Evolutionary conservation across 225 moss, liverwort and hornwort species (phyloP).

Genomic region (Neckera pumila): DNA sequence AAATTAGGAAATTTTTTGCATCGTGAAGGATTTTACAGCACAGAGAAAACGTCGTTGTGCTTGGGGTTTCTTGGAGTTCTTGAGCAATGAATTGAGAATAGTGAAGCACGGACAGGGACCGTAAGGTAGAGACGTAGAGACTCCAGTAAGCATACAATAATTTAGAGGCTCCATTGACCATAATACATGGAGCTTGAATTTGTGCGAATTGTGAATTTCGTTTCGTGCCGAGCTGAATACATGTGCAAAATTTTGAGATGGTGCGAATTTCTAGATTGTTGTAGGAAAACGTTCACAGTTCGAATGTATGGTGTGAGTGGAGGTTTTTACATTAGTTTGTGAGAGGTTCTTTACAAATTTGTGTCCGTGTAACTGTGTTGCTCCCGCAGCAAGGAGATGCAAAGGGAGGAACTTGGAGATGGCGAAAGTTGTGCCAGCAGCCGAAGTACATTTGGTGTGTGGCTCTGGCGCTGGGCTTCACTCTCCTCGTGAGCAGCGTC

Average conservation of each 20-base stretch:
- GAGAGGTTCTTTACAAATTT: neutral
- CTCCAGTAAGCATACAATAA: neutral
- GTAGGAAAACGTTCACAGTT: neutral
- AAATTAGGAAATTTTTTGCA: neutral
- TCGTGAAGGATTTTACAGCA: neutral
- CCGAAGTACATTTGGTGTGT: neutral
- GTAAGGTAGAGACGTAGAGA: neutral
- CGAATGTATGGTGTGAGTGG: neutral
- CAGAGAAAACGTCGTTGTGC: neutral
- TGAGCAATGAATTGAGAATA: neutral
- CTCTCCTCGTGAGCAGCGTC: slow-evolving; percentile 13
- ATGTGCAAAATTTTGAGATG: neutral
- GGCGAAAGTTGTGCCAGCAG: slow-evolving; percentile 10
- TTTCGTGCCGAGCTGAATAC: neutral
- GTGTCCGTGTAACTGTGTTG: neutral
- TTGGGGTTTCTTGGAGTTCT: neutral
- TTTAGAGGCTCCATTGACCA: neutral
- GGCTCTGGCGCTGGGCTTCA: slow-evolving; percentile 5
- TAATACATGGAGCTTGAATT: neutral
- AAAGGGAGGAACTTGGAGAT: neutral
- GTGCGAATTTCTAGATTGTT: neutral
- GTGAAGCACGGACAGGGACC: neutral
- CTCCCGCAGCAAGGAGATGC: neutral
- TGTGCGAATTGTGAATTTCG: too few species aligned
- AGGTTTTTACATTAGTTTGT: too few species aligned